Evolutionary conservation across 2,329 filamentous ascomycete genomes (phyloP).

Genomic region (Ophiostoma novo-ulmi): DNA sequence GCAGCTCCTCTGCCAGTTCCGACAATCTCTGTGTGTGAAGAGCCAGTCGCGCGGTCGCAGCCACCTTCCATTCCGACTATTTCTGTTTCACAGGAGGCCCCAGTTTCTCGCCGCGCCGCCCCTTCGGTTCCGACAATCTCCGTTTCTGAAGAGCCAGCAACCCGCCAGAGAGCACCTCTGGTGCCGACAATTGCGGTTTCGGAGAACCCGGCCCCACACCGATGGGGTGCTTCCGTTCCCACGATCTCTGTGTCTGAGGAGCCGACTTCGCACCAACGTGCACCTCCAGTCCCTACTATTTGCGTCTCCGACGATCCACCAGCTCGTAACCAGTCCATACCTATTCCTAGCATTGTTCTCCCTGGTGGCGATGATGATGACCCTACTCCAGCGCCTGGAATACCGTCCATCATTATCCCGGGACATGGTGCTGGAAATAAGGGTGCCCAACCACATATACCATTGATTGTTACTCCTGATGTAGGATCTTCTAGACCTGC

Average conservation of each 20-base stretch:
- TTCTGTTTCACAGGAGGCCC: conserved; percentile 32
- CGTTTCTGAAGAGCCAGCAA: conserved; percentile 3
- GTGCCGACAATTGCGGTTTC: not conserved
- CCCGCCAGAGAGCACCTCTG: not conserved
- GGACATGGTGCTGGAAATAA: conserved; percentile 22
- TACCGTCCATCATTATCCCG: not conserved
- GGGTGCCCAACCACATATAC: conserved; percentile 33
- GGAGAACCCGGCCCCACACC: not conserved
- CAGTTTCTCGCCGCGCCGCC: conserved; percentile 31
- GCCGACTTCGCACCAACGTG: not conserved
- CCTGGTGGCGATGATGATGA: conserved; percentile 33
- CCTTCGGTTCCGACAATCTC: conserved; percentile 40
- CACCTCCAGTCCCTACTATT: conserved; percentile 22
- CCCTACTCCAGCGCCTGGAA: not conserved
- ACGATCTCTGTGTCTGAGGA: not conserved
- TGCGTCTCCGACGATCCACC: not conserved
- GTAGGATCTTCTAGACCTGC: conserved; percentile 12
- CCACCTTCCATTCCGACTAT: conserved; percentile 35
- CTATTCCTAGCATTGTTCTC: conserved; percentile 40
- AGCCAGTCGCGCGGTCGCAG: conserved; percentile 21
- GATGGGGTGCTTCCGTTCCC: not conserved
- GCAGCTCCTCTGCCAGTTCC: conserved; percentile 17
- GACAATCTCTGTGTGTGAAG: conserved; percentile 14
- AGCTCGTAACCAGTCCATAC: conserved; percentile 26
- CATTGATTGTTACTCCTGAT: conserved; percentile 35